Percentiles rank a stretch among this genome's conserved stretches.
phyloP scores from a whole-genome alignment of 345 rosid genomes.

The Gossypium sturtianum region DNA sequence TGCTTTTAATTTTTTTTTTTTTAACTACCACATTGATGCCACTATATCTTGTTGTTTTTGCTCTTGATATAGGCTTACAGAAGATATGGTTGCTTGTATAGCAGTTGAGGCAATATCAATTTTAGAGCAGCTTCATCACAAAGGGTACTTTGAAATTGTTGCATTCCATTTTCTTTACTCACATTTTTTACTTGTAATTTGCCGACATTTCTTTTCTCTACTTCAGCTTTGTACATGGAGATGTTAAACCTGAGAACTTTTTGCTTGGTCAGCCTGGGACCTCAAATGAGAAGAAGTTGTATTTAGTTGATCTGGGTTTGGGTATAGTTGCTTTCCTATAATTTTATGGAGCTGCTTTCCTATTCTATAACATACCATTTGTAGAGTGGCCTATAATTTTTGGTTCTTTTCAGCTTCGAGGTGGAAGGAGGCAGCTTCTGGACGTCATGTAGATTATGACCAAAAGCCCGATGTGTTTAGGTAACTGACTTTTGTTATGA shows the following conservation, averaged over 20 bases:
- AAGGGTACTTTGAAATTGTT: constrained; percentile 47
- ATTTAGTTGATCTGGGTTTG: constrained; percentile 84
- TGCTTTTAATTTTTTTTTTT: neutral
- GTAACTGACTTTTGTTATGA: constrained; percentile 22
- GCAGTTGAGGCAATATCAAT: constrained; percentile 88
- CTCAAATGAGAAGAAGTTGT: constrained; percentile 76
- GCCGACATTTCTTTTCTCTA: neutral
- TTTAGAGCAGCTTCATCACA: constrained; percentile 76
- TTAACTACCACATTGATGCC: neutral
- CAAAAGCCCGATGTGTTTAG: constrained; percentile 98
- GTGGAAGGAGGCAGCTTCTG: constrained; percentile 77
- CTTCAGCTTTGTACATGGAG: constrained; percentile 89
- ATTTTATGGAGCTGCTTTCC: neutral
- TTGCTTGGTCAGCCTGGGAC: constrained; percentile 87
- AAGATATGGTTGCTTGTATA: constrained; percentile 85
- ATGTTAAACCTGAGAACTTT: constrained; percentile 97
- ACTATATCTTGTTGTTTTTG: neutral
- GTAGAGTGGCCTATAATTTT: neutral
- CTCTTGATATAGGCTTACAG: constrained; percentile 51
- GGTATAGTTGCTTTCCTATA: constrained; percentile 32
- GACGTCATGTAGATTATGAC: constrained; percentile 89
- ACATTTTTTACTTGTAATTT: neutral
- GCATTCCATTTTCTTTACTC: neutral
- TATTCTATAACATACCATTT: neutral
- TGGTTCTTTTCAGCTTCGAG: constrained; percentile 48